phyloP scores from a whole-genome alignment of 1,284 basidiomycete genomes.

The Malassezia pachydermatis region DNA sequence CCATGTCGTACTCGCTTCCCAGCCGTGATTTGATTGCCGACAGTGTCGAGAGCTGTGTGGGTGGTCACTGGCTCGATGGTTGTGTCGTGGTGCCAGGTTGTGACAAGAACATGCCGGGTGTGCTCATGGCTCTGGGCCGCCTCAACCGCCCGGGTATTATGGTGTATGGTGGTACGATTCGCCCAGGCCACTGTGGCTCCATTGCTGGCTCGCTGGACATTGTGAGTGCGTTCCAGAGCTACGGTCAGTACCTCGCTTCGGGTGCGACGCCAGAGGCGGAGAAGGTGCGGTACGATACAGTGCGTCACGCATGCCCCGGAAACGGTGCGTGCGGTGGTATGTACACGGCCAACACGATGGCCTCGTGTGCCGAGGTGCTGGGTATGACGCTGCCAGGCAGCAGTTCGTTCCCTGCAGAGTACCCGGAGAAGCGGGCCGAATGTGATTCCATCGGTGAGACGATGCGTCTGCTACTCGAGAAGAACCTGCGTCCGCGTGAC shows the following conservation, averaged over 20 bases:
- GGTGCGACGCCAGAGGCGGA: slow-evolving; percentile 41
- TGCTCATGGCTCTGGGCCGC: slow-evolving; percentile 44
- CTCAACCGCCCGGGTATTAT: slow-evolving; percentile 47
- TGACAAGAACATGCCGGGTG: slow-evolving; percentile 49
- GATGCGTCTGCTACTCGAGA: slow-evolving; percentile 43
- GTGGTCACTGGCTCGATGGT: slow-evolving; percentile 48
- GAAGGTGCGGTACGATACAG: slow-evolving; percentile 40
- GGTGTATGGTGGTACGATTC: slow-evolving; percentile 48
- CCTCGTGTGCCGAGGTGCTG: slow-evolving; percentile 43
- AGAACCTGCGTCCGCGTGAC: slow-evolving; percentile 43
- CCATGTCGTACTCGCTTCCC: slow-evolving; percentile 46
- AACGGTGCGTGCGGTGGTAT: slow-evolving; percentile 47
- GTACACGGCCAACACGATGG: slow-evolving; percentile 49
- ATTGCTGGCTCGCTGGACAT: slow-evolving; percentile 39
- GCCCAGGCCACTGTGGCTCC: slow-evolving; percentile 35
- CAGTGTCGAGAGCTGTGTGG: slow-evolving; percentile 41
- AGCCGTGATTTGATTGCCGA: slow-evolving; percentile 45
- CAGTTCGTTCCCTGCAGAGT: slow-evolving; percentile 43
- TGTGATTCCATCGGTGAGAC: slow-evolving; percentile 35
- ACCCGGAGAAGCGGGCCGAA: slow-evolving; percentile 42
- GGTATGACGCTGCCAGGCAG: slow-evolving; percentile 47
- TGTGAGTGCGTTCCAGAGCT: slow-evolving; percentile 45
- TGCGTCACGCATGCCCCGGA: slow-evolving; percentile 44
- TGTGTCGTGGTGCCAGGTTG: slow-evolving; percentile 44
- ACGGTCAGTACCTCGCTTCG: slow-evolving; percentile 43